Conservation (phyloP, 164 flowering plant genomes). For the Vitis riparia region DNA sequence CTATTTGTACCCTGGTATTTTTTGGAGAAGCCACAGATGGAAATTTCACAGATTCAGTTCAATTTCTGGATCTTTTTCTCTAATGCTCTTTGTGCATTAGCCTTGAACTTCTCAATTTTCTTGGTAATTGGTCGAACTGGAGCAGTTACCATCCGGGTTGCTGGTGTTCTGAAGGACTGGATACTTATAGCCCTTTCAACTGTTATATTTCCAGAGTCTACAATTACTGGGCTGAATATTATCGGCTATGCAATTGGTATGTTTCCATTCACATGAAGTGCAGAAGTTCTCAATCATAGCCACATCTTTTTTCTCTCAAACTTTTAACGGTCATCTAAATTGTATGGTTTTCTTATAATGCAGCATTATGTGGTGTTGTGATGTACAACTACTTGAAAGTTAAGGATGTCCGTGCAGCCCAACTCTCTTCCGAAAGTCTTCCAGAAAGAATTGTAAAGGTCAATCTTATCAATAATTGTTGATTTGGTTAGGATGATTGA, state of each 20-base stretch:
- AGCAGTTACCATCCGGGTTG: conserved; percentile 94
- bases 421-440: conserved; percentile 51
- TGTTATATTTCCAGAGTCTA: conserved; percentile 89
- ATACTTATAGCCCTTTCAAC: conserved; percentile 96
- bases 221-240: conserved; percentile 86
- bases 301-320: background rate
- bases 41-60: conserved; percentile 84
- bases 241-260: conserved; percentile 95
- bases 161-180: conserved; percentile 98
- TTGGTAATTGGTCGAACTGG: conserved; percentile 96
- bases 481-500: background rate
- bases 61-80: conserved; percentile 96
- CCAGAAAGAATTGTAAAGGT: conserved; percentile 70
- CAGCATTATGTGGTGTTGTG: conserved; percentile 95
- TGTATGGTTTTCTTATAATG: background rate
- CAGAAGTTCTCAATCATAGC: background rate
- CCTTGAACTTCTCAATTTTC: conserved; percentile 93
- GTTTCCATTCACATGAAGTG: conserved; percentile 3
- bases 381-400: conserved; percentile 96
- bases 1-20: conserved; percentile 89
- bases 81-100: conserved; percentile 88
- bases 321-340: background rate
- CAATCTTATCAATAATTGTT: background rate
- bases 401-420: conserved; percentile 79
- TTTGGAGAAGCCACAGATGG: conserved; percentile 81